phyloP scores from a whole-genome alignment of 2,329 filamentous ascomycete species.

The Fusarium udum region DNA sequence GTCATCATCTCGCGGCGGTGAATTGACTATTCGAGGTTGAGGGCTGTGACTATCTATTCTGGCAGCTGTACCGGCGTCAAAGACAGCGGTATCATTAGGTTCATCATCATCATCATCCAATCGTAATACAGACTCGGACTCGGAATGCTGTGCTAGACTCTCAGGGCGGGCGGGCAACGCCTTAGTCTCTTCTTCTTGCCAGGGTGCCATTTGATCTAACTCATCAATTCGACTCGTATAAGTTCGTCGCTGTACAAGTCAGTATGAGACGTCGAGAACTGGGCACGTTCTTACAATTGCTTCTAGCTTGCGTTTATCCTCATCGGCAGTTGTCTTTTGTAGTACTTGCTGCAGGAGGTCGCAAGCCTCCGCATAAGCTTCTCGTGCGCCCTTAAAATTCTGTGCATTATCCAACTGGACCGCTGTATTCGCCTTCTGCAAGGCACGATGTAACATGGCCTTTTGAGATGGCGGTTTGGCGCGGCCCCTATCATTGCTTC shows the following conservation, averaged over 20 bases:
- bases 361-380: constrained; percentile 92
- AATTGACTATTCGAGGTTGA: constrained; percentile 36
- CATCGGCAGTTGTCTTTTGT: constrained; percentile 81
- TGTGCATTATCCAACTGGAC: constrained; percentile 96
- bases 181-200: constrained; percentile 69
- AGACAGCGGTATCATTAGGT: constrained; percentile 55
- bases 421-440: constrained; percentile 95
- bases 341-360: constrained; percentile 88
- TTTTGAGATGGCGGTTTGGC: constrained; percentile 79
- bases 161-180: constrained; percentile 77
- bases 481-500: constrained; percentile 47
- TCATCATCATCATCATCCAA: constrained; percentile 55
- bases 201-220: constrained; percentile 75
- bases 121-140: constrained; percentile 34
- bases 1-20: constrained; percentile 37
- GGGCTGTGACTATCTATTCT: constrained; percentile 51
- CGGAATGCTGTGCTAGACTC: constrained; percentile 54
- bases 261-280: background rate
- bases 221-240: constrained; percentile 93
- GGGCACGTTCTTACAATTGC: constrained; percentile 74
- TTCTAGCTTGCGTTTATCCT: constrained; percentile 90
- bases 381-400: constrained; percentile 90
- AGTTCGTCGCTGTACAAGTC: constrained; percentile 73
- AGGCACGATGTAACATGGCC: constrained; percentile 92
- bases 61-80: constrained; percentile 63